These are phyloP conservation scores for Diplodia sapinea DNA, from an alignment of 2,329 filamentous ascomycete species.

Conservation along the genomic window DNA sequence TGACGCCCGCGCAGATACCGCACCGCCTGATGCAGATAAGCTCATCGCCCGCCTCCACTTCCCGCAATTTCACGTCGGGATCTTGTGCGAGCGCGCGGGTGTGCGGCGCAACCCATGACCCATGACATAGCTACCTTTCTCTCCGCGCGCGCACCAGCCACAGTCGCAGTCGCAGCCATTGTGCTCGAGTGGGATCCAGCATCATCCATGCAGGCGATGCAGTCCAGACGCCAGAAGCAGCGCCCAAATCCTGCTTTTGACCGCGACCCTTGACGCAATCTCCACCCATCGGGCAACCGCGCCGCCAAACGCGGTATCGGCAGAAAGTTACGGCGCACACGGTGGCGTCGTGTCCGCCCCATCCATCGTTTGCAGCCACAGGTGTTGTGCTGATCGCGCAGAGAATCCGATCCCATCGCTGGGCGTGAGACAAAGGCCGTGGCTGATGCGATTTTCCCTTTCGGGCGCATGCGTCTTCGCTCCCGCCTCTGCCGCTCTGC, in stretches of 20 bases:
- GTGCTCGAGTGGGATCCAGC: background rate
- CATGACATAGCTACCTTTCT: constrained; percentile 4
- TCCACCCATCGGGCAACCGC: constrained; percentile 12
- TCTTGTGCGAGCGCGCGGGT: background rate
- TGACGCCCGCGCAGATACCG: constrained; percentile 10
- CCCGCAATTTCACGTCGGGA: background rate
- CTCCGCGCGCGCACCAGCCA: constrained; percentile 12
- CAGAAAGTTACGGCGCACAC: background rate
- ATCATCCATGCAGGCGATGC: constrained; percentile 16
- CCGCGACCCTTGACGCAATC: constrained; percentile 16
- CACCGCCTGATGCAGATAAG: constrained; percentile 18
- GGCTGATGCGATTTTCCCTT: background rate
- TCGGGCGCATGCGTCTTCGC: background rate
- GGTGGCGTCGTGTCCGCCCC: background rate
- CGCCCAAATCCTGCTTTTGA: constrained; percentile 19
- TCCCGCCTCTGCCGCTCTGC: background rate
- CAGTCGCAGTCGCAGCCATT: background rate
- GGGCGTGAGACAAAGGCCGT: background rate
- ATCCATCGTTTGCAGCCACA: constrained; percentile 2
- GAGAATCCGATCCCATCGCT: background rate
- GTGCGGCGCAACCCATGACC: constrained; percentile 15
- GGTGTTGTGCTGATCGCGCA: background rate
- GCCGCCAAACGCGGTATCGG: background rate
- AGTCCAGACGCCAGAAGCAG: constrained; percentile 16
- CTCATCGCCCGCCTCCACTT: constrained; percentile 9